Conservation (phyloP, 768 basidiomycete species). For the Dacryopinax spathularia region DNA sequence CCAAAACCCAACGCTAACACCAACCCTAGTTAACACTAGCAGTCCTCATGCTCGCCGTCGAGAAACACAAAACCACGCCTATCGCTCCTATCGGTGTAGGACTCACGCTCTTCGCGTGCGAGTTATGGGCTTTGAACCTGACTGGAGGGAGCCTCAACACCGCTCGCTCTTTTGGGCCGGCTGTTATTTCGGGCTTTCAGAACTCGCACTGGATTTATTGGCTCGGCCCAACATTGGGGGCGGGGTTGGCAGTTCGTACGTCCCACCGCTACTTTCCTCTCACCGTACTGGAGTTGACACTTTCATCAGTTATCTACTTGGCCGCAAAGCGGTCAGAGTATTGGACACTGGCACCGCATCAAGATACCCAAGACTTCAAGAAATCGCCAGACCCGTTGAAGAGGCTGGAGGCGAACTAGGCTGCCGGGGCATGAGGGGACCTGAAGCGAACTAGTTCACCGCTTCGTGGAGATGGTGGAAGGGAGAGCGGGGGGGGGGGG, state of each 20-base stretch:
- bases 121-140: slow-evolving; percentile 42
- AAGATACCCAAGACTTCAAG: neutral
- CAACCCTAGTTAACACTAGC: slow-evolving; percentile 27
- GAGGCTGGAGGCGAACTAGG: neutral
- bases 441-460: no score
- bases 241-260: neutral
- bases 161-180: slow-evolving; percentile 55
- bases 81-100: slow-evolving; percentile 54
- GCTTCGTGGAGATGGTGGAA: no score
- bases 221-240: neutral
- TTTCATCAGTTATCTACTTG: neutral
- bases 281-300: no score
- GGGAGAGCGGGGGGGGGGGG: no score
- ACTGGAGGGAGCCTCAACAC: slow-evolving; percentile 60
- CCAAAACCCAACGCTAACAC: neutral
- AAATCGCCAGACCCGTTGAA: neutral
- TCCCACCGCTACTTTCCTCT: neutral
- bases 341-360: neutral
- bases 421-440: no score
- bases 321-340: neutral
- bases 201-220: slow-evolving; percentile 42
- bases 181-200: slow-evolving; percentile 48
- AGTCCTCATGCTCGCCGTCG: slow-evolving; percentile 59
- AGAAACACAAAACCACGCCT: slow-evolving; percentile 50
- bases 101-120: slow-evolving; percentile 47